phyloP scores from a whole-genome alignment of 2,329 filamentous ascomycete species.

The Hymenoscyphus albidus region DNA sequence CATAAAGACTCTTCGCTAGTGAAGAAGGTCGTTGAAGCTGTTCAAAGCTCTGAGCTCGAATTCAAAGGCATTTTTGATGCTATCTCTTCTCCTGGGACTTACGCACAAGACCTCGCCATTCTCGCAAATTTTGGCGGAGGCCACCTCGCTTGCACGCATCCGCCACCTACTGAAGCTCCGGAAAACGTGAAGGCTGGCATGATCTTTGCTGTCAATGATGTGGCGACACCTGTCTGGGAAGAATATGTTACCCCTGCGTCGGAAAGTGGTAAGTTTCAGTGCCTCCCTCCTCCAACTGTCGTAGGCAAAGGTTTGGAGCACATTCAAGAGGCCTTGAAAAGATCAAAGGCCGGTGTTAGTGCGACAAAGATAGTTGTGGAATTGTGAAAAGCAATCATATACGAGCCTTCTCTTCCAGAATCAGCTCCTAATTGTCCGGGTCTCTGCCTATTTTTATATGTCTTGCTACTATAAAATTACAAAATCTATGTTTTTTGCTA shows the following conservation, averaged over 20 bases:
- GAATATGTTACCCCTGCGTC: conserved; percentile 39
- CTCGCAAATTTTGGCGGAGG: conserved; percentile 32
- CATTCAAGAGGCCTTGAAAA: conserved; percentile 39
- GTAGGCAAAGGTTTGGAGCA: conserved; percentile 41
- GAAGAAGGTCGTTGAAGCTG: conserved; percentile 27
- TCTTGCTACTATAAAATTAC: no score
- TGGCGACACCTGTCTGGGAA: conserved; percentile 33
- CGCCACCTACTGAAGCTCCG: conserved; percentile 31
- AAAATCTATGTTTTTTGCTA: no score
- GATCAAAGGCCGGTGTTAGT: conserved; percentile 37
- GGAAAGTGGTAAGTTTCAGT: conserved; percentile 32
- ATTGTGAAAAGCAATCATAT: not conserved
- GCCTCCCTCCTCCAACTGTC: conserved; percentile 37
- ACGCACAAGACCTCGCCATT: conserved; percentile 34
- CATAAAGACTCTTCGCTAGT: conserved; percentile 24
- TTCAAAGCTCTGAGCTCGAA: conserved; percentile 12
- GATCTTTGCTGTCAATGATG: conserved; percentile 32
- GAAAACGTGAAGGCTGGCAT: conserved; percentile 32
- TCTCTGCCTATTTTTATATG: no score
- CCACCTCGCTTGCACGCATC: conserved; percentile 37
- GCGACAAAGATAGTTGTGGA: conserved; percentile 41
- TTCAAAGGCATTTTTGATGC: conserved; percentile 36
- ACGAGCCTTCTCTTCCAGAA: no score
- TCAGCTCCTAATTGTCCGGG: no score
- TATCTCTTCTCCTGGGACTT: conserved; percentile 33